Evolutionary conservation across 345 rosid species (phyloP).

Genomic region (Pistacia atlantica): DNA sequence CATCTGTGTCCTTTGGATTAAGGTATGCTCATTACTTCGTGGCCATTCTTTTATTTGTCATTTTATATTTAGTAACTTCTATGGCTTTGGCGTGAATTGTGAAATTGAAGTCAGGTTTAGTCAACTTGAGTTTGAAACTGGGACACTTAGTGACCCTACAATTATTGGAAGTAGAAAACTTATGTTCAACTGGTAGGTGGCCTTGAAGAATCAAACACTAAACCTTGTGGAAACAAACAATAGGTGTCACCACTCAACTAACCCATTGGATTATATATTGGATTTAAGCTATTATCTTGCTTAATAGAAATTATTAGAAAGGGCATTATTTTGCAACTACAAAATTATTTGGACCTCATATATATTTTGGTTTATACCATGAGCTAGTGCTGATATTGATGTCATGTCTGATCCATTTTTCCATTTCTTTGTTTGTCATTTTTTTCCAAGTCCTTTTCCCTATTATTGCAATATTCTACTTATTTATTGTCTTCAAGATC

Average conservation of each 20-base stretch:
- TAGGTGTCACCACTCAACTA: too few relatives aligned
- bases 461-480: too few relatives aligned
- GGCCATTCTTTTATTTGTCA: not conserved
- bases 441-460: too few relatives aligned
- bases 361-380: not conserved
- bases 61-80: not conserved
- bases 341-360: not conserved
- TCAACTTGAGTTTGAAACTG: not conserved
- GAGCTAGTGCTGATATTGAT: not conserved
- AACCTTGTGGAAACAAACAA: too few relatives aligned
- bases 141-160: too few relatives aligned
- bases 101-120: slow-evolving; percentile 2
- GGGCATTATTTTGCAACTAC: not conserved
- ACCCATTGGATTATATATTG: too few relatives aligned
- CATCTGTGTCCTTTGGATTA: not conserved
- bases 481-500: not conserved
- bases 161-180: too few relatives aligned
- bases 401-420: not conserved
- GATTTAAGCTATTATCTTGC: not conserved
- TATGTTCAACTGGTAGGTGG: too few relatives aligned
- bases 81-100: not conserved
- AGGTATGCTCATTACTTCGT: not conserved
- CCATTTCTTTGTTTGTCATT: too few relatives aligned
- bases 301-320: not conserved
- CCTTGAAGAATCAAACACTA: too few relatives aligned